Evolutionary conservation across 208 protist genomes (phyloP).

Genomic region (Crithidia thermophila): DNA sequence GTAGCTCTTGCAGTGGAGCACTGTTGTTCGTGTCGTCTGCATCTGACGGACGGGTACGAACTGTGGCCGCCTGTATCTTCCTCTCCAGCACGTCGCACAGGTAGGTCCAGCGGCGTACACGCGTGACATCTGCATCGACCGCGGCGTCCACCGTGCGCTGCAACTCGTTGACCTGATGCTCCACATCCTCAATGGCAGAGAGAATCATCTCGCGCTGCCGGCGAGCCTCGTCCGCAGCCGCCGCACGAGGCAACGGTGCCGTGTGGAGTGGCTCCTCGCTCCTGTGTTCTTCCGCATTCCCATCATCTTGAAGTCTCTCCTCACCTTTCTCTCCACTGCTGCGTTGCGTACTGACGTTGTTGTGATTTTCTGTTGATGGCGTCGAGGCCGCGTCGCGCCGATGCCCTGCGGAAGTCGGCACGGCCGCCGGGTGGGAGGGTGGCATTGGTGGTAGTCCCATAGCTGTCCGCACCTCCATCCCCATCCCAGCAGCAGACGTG

Average conservation of each 20-base stretch:
- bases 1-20: background rate
- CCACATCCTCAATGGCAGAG: conserved; percentile 48
- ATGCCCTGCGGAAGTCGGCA: too few relatives aligned
- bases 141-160: conserved; percentile 55
- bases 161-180: conserved; percentile 48
- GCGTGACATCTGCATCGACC: conserved; percentile 30
- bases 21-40: too few relatives aligned
- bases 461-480: background rate
- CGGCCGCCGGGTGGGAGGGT: background rate
- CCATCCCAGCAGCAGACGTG: too few relatives aligned
- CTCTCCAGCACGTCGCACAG: conserved; percentile 33
- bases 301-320: too few relatives aligned
- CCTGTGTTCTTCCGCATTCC: too few relatives aligned
- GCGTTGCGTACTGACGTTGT: too few relatives aligned
- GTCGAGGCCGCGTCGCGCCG: background rate
- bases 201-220: conserved; percentile 49
- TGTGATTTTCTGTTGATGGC: background rate
- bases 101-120: conserved; percentile 27
- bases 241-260: too few relatives aligned
- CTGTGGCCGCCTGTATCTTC: background rate
- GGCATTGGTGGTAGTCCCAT: conserved; percentile 9
- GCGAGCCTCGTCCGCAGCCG: conserved; percentile 22
- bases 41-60: too few relatives aligned
- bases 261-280: too few relatives aligned
- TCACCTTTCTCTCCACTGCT: too few relatives aligned